Evolutionary conservation across 306 rosid genomes (phyloP).

Genomic region (apple (Malus domestica)): ASM211411v1 NC_041802.1:26563501-26564000

Average conservation of each 20-base stretch:
- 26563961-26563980: too few species aligned
- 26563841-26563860: too few species aligned
- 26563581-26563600: conserved; percentile 17
- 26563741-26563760: neutral
- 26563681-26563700: conserved; percentile 7
- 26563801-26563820: too few species aligned
- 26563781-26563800: conserved; percentile 50
- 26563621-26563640: conserved; percentile 80
- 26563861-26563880: too few species aligned
- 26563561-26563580: conserved; percentile 32
- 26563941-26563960: too few species aligned
- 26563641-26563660: conserved; percentile 27
- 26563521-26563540: conserved; percentile 39
- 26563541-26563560: conserved; percentile 26
- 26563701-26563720: neutral
- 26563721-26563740: conserved; percentile 18
- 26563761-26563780: conserved; percentile 23
- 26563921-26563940: too few species aligned
- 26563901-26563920: too few species aligned
- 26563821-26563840: too few species aligned
- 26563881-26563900: too few species aligned
- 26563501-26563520: conserved; percentile 57
- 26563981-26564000: rapidly evolving
- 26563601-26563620: conserved; percentile 34
- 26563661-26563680: neutral